Conservation (phyloP, 495 filamentous ascomycete genomes). For the Cercophora samala region DNA sequence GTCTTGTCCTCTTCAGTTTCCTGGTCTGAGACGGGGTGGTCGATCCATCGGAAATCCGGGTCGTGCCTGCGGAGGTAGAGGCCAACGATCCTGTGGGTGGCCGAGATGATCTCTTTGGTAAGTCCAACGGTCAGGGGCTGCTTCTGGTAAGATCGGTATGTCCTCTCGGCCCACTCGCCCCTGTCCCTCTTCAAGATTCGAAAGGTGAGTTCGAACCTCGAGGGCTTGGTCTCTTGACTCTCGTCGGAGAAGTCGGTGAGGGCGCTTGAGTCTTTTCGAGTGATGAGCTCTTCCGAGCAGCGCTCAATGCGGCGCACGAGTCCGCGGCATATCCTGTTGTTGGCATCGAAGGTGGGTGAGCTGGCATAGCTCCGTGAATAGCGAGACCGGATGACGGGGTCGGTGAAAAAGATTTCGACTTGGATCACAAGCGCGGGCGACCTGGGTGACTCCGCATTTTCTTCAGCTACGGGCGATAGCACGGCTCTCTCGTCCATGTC, state of each 20-base stretch:
- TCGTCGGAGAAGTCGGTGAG: constrained; percentile 38
- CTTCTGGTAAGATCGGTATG: constrained; percentile 45
- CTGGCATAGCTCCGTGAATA: constrained; percentile 42
- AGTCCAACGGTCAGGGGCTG: constrained; percentile 39
- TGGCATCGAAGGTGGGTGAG: constrained; percentile 40
- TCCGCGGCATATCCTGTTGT: constrained; percentile 39
- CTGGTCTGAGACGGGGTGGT: constrained; percentile 36
- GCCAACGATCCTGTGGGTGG: constrained; percentile 44
- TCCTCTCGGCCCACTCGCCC: constrained; percentile 44
- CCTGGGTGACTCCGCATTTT: constrained; percentile 11
- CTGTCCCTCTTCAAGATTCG: constrained; percentile 37
- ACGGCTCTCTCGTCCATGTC: constrained; percentile 29
- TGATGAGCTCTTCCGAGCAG: constrained; percentile 47
- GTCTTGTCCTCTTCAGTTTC: constrained; percentile 30
- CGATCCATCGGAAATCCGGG: constrained; percentile 42
- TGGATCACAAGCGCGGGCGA: constrained; percentile 33
- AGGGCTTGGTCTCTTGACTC: constrained; percentile 36
- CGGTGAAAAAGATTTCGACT: constrained; percentile 45
- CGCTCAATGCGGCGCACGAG: constrained; percentile 47
- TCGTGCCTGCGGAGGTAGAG: constrained; percentile 47
- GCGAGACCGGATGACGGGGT: constrained; percentile 38
- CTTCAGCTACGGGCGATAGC: constrained; percentile 29
- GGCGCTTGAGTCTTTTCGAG: constrained; percentile 46
- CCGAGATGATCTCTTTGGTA: constrained; percentile 42
- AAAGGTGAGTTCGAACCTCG: constrained; percentile 45